phyloP scores from a whole-genome alignment of 306 rosid species.

The Medicago truncatula region MtrunA17r5.0-ANR NC_053046.1:16798001-16798500 shows the following conservation, averaged over 20 bases:
- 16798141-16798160: too few relatives aligned
- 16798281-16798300: constrained; percentile 45
- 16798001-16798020: too few relatives aligned
- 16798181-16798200: too few relatives aligned
- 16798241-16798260: not conserved
- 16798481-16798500: constrained; percentile 46
- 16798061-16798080: too few relatives aligned
- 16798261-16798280: constrained; percentile 34
- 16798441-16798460: constrained; percentile 27
- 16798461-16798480: not conserved
- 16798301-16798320: constrained; percentile 51
- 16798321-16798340: constrained; percentile 54
- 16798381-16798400: constrained; percentile 21
- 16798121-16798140: too few relatives aligned
- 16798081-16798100: too few relatives aligned
- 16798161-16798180: too few relatives aligned
- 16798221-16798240: too few relatives aligned
- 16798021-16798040: too few relatives aligned
- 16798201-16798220: too few relatives aligned
- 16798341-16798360: constrained; percentile 63
- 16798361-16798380: constrained; percentile 48
- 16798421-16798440: constrained; percentile 26
- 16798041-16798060: too few relatives aligned
- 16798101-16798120: too few relatives aligned
- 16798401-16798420: constrained; percentile 27